A percentile compares a stretch with the other conserved stretches of the same genome.
Conservation (phyloP, 2,329 filamentous ascomycete species). For the Talaromyces sp. region DNA sequence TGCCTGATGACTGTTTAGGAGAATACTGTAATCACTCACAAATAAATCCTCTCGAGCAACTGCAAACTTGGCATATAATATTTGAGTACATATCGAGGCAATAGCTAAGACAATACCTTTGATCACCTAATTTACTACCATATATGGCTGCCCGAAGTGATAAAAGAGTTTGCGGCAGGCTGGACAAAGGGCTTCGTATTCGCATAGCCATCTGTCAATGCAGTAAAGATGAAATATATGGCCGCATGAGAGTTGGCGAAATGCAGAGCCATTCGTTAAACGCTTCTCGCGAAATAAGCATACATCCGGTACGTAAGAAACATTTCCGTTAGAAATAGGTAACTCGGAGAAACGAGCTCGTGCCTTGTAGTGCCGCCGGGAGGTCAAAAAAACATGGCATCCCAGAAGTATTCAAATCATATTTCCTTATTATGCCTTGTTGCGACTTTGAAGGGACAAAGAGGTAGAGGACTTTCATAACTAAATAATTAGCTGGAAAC, state of each 20-base stretch:
- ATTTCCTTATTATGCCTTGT: neutral
- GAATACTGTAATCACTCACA: too few species aligned
- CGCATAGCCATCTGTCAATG: conserved; percentile 6
- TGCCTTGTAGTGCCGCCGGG: neutral
- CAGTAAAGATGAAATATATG: conserved; percentile 4
- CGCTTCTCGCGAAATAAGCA: conserved; percentile 1
- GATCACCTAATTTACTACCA: neutral
- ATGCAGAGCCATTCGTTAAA: neutral
- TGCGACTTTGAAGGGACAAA: neutral
- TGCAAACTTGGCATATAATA: too few species aligned
- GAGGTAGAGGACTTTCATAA: too few species aligned
- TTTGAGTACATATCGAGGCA: too few species aligned
- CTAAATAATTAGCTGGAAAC: too few species aligned
- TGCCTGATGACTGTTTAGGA: too few species aligned
- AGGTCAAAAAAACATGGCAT: neutral
- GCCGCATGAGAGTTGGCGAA: conserved; percentile 5
- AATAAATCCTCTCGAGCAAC: too few species aligned
- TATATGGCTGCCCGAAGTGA: neutral
- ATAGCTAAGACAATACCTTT: too few species aligned
- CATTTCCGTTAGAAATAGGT: neutral
- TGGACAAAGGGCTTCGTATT: conserved; percentile 2
- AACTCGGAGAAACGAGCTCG: neutral
- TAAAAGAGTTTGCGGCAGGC: neutral
- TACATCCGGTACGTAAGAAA: neutral
- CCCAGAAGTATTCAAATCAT: neutral